Conservation (phyloP, 106 monocot species). For the Allium cepa region DNA sequence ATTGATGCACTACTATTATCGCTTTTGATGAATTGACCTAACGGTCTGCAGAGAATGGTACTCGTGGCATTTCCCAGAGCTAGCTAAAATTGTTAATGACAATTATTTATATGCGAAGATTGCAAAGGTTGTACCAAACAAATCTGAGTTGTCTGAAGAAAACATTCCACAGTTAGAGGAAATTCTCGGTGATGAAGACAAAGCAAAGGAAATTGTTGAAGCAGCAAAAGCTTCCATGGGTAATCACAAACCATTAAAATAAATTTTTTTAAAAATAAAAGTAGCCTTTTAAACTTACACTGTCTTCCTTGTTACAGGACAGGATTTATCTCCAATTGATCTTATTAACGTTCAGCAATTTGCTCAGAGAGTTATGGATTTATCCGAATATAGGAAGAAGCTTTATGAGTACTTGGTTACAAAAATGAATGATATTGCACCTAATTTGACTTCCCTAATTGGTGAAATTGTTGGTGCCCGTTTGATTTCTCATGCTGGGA, state of each 20-base stretch:
- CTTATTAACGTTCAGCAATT: constrained; percentile 88
- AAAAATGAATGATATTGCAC: constrained; percentile 96
- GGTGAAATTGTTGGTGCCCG: constrained; percentile 94
- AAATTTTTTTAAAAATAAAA: no score
- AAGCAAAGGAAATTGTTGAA: constrained; percentile 91
- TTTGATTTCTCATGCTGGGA: constrained; percentile 96
- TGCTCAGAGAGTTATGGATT: constrained; percentile 77
- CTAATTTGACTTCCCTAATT: constrained; percentile 82
- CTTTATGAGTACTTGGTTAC: constrained; percentile 81
- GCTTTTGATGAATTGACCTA: no score
- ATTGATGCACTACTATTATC: no score
- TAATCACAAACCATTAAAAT: constrained; percentile 11
- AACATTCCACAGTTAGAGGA: constrained; percentile 66
- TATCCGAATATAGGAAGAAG: constrained; percentile 85
- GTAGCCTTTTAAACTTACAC: background rate
- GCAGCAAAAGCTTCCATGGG: constrained; percentile 99
- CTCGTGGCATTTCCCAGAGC: constrained; percentile 95
- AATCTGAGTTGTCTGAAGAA: constrained; percentile 65
- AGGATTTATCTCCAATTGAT: constrained; percentile 83
- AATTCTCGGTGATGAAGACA: constrained; percentile 88
- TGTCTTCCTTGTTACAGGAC: constrained; percentile 47
- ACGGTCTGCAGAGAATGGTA: constrained; percentile 78
- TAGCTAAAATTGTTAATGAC: constrained; percentile 86
- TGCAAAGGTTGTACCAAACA: constrained; percentile 71
- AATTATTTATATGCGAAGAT: constrained; percentile 88